Evolutionary conservation across 192 early-diverging fungal genomes (phyloP).

Genomic region (Coemansia sp.): DNA sequence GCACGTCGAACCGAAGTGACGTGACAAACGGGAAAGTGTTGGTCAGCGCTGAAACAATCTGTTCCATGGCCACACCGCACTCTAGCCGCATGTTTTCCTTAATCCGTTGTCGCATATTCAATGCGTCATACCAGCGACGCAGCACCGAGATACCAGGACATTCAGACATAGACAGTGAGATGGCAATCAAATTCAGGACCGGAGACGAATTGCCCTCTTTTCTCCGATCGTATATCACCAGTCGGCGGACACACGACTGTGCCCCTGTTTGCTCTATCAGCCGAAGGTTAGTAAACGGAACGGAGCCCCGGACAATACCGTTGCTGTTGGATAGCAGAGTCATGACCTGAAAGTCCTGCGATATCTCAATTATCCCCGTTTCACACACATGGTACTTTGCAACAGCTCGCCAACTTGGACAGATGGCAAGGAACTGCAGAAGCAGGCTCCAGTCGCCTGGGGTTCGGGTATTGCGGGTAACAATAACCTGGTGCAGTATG

Average conservation of each 20-base stretch:
- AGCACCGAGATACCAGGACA: not conserved
- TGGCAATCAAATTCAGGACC: slow-evolving; percentile 8
- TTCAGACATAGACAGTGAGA: not conserved
- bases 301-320: not conserved
- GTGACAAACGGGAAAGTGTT: slow-evolving; percentile 3
- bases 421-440: slow-evolving; percentile 3
- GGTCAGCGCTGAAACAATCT: slow-evolving; percentile 3
- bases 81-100: not conserved
- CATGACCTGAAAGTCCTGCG: slow-evolving; percentile 3
- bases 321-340: not conserved
- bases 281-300: slow-evolving; percentile 6
- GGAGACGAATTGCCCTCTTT: not conserved
- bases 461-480: not conserved
- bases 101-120: slow-evolving; percentile 1
- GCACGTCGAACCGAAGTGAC: slow-evolving; percentile 5
- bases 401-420: slow-evolving; percentile 7
- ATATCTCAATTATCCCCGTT: slow-evolving; percentile 10
- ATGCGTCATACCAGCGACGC: not conserved
- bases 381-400: slow-evolving; percentile 1
- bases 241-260: not conserved
- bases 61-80: not conserved
- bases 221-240: slow-evolving; percentile 2
- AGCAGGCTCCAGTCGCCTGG: slow-evolving; percentile 4
- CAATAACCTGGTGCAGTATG: slow-evolving; percentile 5
- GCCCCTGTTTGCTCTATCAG: slow-evolving; percentile 6